These are phyloP conservation scores for Exophiala alcalophila DNA, from an alignment of 2,329 filamentous ascomycete genomes.

Conservation along the genomic window DNA sequence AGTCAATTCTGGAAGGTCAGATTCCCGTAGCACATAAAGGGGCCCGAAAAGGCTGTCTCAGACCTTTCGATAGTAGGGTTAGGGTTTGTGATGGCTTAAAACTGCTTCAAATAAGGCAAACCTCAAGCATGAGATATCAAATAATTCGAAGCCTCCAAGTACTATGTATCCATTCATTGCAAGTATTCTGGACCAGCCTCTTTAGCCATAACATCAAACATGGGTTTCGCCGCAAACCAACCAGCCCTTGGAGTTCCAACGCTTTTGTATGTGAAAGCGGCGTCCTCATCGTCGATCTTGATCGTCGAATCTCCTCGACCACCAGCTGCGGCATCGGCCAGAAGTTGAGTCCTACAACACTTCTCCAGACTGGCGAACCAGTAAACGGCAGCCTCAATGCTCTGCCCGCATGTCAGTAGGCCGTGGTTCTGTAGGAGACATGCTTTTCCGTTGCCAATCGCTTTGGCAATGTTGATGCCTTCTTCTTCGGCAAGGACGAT, in stretches of 20 bases:
- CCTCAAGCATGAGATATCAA: too few relatives aligned
- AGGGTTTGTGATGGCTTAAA: too few relatives aligned
- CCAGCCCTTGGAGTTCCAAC: slow-evolving; percentile 61
- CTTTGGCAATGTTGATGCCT: slow-evolving; percentile 38
- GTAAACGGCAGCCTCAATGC: slow-evolving; percentile 49
- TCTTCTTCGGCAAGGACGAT: slow-evolving; percentile 42
- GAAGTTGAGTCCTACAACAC: slow-evolving; percentile 53
- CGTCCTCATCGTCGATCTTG: slow-evolving; percentile 67
- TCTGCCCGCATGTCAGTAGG: slow-evolving; percentile 41
- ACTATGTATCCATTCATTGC: too few relatives aligned
- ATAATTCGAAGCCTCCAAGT: too few relatives aligned
- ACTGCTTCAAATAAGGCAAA: too few relatives aligned
- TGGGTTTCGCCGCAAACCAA: slow-evolving; percentile 68
- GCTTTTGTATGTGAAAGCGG: slow-evolving; percentile 63
- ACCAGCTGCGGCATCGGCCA: slow-evolving; percentile 55
- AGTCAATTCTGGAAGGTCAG: slow-evolving; percentile 61
- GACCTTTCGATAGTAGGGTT: too few relatives aligned
- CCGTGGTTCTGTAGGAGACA: slow-evolving; percentile 44
- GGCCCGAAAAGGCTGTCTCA: too few relatives aligned
- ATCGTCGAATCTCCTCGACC: slow-evolving; percentile 63
- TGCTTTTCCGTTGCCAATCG: slow-evolving; percentile 41
- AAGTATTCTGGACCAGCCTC: slow-evolving; percentile 58
- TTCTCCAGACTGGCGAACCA: slow-evolving; percentile 57
- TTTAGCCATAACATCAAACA: slow-evolving; percentile 67
- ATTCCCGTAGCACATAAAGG: too few relatives aligned